These are phyloP conservation scores for Graphilbum ipis-grandicollis DNA, from an alignment of 2,329 filamentous ascomycete genomes.

Conservation along the genomic window DNA sequence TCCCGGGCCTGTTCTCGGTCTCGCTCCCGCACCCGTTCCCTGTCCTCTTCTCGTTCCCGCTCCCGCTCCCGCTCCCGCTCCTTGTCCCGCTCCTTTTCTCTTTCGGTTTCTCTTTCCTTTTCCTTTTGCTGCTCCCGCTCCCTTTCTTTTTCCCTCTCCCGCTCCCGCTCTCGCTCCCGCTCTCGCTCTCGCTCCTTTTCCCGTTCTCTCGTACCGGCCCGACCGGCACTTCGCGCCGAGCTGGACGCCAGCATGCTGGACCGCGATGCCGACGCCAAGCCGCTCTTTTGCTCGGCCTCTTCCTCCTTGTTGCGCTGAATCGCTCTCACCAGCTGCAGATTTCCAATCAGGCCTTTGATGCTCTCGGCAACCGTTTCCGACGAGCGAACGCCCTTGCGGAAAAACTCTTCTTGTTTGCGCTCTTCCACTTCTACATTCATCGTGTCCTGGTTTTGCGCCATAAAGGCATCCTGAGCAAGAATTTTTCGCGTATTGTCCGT, in stretches of 20 bases:
- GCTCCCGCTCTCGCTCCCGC: slow-evolving; percentile 5
- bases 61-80: slow-evolving; percentile 9
- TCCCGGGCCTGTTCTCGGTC: slow-evolving; percentile 1
- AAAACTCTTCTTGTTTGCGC: slow-evolving; percentile 12
- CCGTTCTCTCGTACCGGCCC: slow-evolving; percentile 11
- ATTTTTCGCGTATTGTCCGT: slow-evolving; percentile 21
- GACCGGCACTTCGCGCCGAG: slow-evolving; percentile 6
- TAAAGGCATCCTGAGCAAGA: slow-evolving; percentile 20
- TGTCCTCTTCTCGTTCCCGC: slow-evolving; percentile 12
- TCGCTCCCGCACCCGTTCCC: slow-evolving; percentile 1
- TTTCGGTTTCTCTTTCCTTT: slow-evolving; percentile 12
- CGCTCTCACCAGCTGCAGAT: slow-evolving; percentile 20
- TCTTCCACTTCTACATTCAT: slow-evolving; percentile 14
- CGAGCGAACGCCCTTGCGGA: slow-evolving; percentile 14
- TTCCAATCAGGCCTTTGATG: slow-evolving; percentile 18
- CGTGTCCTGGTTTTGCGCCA: slow-evolving; percentile 19
- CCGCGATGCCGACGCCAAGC: slow-evolving; percentile 7
- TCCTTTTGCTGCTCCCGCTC: slow-evolving; percentile 10
- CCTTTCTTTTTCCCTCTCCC: slow-evolving; percentile 10
- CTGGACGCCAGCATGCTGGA: slow-evolving; percentile 8
- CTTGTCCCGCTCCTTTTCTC: slow-evolving; percentile 12
- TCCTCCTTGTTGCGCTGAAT: slow-evolving; percentile 24
- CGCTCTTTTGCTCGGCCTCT: slow-evolving; percentile 14
- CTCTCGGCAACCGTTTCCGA: slow-evolving; percentile 17
- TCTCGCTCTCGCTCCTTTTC: slow-evolving; percentile 10